These are phyloP conservation scores for Pezicula radicicola DNA, from an alignment of 2,329 filamentous ascomycete species.

Conservation along the genomic window DNA sequence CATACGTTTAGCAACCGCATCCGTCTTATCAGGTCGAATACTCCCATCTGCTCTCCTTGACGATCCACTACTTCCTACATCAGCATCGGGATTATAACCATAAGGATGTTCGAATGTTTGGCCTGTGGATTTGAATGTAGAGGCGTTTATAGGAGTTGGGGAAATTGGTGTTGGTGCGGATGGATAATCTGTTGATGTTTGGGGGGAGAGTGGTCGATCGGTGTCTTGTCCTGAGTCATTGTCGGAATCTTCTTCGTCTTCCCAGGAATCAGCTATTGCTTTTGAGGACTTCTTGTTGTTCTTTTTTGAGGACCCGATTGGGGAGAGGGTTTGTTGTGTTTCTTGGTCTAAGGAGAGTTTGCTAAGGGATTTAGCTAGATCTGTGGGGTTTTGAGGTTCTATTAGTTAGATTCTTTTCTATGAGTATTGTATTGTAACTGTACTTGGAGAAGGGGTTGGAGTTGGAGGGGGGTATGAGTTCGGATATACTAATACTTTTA, in stretches of 20 bases:
- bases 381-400: conserved; percentile 7
- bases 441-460: not conserved
- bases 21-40: conserved; percentile 76
- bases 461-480: not conserved
- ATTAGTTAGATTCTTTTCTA: not conserved
- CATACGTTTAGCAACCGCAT: conserved; percentile 83
- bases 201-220: conserved; percentile 20
- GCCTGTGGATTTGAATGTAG: too few relatives aligned
- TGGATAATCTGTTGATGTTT: conserved; percentile 29
- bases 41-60: too few relatives aligned
- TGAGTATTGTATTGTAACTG: not conserved
- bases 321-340: conserved; percentile 17
- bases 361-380: conserved; percentile 18
- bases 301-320: conserved; percentile 23
- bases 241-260: conserved; percentile 55
- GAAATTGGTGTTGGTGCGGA: conserved; percentile 63
- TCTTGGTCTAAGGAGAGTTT: conserved; percentile 23
- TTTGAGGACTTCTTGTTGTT: conserved; percentile 25
- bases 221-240: conserved; percentile 34
- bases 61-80: too few relatives aligned
- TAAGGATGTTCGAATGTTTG: conserved; percentile 18
- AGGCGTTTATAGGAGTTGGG: conserved; percentile 28
- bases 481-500: too few relatives aligned
- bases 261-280: conserved; percentile 69
- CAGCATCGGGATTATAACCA: conserved; percentile 13